Base-by-base conservation (phyloP, 73 alveolate genomes). In the Paramecium tetraurelia region DNA sequence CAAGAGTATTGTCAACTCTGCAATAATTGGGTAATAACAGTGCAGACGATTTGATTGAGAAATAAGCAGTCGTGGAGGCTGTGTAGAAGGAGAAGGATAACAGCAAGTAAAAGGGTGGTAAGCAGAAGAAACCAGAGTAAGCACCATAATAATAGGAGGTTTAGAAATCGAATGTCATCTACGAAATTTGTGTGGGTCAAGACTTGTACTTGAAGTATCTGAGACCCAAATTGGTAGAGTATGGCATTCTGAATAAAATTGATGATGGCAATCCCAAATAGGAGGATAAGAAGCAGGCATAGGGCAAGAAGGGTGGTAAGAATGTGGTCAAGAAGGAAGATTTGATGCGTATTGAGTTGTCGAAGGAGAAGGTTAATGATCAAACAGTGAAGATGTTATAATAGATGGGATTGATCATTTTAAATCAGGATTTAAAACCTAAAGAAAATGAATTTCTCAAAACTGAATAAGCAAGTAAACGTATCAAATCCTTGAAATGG, bases 381-480 rank as follows among this genome's bases (percentile, higher is more conserved):
- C 22, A 80, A 35, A 48, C 75, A 0, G 21, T 20, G 38, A 80
- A 80, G 20, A 41, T 80, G 90, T 80, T 80, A 18, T 10, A 41
- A 35, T 44, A 41, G 33, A 80, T 80, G 90, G 90, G 90, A n/a
- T 59, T 80, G 27, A 80, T 80, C 8, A 80, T 43, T 40, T 24
- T 22, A 18, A 44, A 80, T 80, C n/a, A 80, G 16, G 90, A 80
- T 3, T 20, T 80, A 20, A 80, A 80, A 35, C 43, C 57, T 20
- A 80, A 46, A 44, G 90, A 80, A 46, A 20, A 80, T 21, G 90
- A 80, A 80, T 80, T 80, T 21, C 46, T 80, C 11, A 80, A 80
- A 46, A 27, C 75, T 18, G 90, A 80, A 46, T 46, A 80, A 80
- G 90, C 90, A n/a, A 80, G 76, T 24, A 80, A 48, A 80, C 46